Base-by-base conservation (phyloP, 306 rosid species). In the Oemleria cerasiformis region DNA sequence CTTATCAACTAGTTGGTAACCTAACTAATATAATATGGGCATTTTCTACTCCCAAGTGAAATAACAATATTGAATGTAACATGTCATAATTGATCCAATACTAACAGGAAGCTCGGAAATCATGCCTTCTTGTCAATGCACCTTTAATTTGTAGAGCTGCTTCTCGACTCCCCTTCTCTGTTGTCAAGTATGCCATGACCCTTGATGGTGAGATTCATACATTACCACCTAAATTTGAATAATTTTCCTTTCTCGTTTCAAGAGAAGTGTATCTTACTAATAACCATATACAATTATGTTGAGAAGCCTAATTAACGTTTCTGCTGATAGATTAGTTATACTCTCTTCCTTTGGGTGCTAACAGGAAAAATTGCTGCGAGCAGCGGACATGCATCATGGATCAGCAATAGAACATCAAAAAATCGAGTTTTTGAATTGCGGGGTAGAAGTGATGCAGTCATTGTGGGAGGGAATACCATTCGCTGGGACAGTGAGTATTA, bases 141-240 rank as follows among this genome's bases (percentile, higher is more conserved):
- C 97, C 99, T 57, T 81, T 94, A 84, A 91, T 91, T 66, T 94
- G 95, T 79, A 85, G 92, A 81, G 95, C 90, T 63, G 85, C 91
- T 73, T 94, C 85, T 1, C 92, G 63, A 63, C 81, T 91, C 63
- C 99, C 97, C 40, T 94, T 89, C 82, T 94, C 96, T 40, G 92
- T 94, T 70, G 88, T 91, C 71, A 94, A 94, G 84, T 94, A 79
- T 84, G 96, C 99, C 11, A 94, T 94, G 99, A 94, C 99, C 21
- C 92, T 91, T 75, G 99, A 94, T 83, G 99, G 98, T 94, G 80
- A 83, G 89, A 70, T 42, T 77, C 75, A 9, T 25, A 21, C 54
- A 14, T 71, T 1, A 57, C 19, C 44, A 48, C 19, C 10, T 25
- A 49, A 13, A 50, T 53, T 72, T n/a, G 2, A 72, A 0, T 9